phyloP scores from a whole-genome alignment of 257 asterid species.

The Solanum bulbocastanum region DNA sequence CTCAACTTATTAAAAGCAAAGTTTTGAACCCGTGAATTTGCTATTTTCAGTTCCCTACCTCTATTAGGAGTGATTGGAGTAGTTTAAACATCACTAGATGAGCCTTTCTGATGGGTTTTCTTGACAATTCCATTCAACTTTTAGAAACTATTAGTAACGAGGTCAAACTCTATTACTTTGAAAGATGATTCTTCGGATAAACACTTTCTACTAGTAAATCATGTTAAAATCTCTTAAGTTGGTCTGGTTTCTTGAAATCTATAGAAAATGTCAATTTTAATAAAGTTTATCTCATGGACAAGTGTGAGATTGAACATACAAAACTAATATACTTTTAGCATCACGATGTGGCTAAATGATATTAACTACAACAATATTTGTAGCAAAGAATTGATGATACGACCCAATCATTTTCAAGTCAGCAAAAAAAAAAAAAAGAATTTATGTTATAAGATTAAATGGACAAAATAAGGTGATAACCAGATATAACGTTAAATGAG shows the following conservation, averaged over 20 bases:
- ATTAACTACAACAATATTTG: not conserved
- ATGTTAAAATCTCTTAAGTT: too few species aligned
- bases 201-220: not conserved
- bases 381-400: not conserved
- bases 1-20: constrained; percentile 57
- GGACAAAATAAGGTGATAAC: too few species aligned
- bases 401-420: not conserved
- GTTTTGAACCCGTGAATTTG: constrained; percentile 63
- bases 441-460: too few species aligned
- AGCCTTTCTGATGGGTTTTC: constrained; percentile 41
- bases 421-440: too few species aligned
- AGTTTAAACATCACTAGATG: constrained; percentile 12
- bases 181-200: not conserved
- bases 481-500: too few species aligned
- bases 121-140: not conserved
- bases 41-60: constrained; percentile 51
- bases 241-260: too few species aligned
- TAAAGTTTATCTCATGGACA: too few species aligned
- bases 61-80: constrained; percentile 50
- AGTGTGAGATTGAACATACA: too few species aligned
- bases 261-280: too few species aligned
- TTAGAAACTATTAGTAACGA: too few species aligned
- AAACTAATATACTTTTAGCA: too few species aligned
- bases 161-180: not conserved
- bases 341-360: not conserved